Evolutionary conservation across 768 basidiomycete species (phyloP), one percentile per base, ranked within the genome.

Genomic region (Daedaleopsis sinensis): DNA sequence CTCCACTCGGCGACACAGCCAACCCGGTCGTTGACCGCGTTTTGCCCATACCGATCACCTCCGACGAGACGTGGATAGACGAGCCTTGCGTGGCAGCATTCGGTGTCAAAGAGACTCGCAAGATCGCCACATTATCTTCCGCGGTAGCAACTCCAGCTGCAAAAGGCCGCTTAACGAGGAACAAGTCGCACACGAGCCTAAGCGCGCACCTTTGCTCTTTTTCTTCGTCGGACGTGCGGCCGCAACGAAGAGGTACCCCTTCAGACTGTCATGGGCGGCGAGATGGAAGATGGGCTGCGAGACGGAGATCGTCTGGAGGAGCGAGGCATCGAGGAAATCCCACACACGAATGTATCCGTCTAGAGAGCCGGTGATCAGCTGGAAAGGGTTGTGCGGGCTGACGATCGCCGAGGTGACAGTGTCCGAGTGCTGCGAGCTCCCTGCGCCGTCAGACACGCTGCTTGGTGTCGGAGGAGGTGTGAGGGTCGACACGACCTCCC

Each of bases 291-390:
- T 86, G 15, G 89, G 86, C 61, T 89, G 84, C 32, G 80, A 80
- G 47, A 94, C 69, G 58, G 85, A 80, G 63, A 97, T 83, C 2
- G 88, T 91, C 62, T 87, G 85, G 61, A 98, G 77, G 12, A 97
- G 76, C 9, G 81, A 78, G 6, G 88, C 94, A 60, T 97, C 95
- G 39, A 96, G 77, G 73, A 91, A 96, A 76, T 98, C 94, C 97
- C 97, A 99, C 24, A 97, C 77, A 71, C 91, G 85, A 63, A 98
- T 75, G 38, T 81, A 82, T n/a, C 95, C 96, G 66, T 94, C 90
- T 61, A 87, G 68, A 9, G 93, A 92, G 51, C 86, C 88, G 12
- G 94, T 94, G 65, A 98, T 85, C 64, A 99, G 75, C 73, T 98
- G 97, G 65, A 94, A 91, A 24, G 86, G 80, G 74, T 97, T 98